Evolutionary conservation across 208 protist genomes (phyloP), one percentile per base, ranked within the genome.

Genomic region (Trypanosoma cruzi): DNA sequence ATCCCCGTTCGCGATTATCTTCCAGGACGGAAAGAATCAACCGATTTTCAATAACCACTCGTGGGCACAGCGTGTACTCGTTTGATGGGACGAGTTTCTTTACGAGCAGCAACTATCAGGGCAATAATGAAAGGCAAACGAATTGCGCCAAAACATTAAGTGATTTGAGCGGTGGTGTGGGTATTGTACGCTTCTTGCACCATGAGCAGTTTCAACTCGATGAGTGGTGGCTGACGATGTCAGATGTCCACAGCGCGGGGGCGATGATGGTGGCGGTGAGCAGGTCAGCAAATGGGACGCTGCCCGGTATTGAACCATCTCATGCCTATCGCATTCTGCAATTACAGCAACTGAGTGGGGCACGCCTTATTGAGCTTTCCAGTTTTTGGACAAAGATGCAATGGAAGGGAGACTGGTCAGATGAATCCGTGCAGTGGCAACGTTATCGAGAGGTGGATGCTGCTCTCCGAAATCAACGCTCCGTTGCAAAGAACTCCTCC

Each of bases 371-470:
- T 20, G 68, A 85, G 74, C 64, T 96, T 48, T 68, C 56, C 42
- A 89, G 82, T 64, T 66, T 64, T 2, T 91, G 80, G 69, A 14
- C 59, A 42, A 53, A 4, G 4, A n/a, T 11, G 42, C 42, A 62
- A 14, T 96, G 91, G 91, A 73, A 72, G 6, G 89, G 92, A 4
- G 86, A 92, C 55, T 96, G 92, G 92, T 82, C 72, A 2, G 85
- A 90, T 42, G 82, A 84, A 50, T 92, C 85, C 1, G 54, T 70
- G 24, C 64, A 84, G 44, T 96, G 92, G 92, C 64, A 71, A 16
- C 75, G 79, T 59, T 62, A 90, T 66, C 79, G 75, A 10, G 89
- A 94, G 44, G 57, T 95, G 4, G 80, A 79, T 13, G 26, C 44
- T 16, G 59, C 81, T 11, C 77, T 96, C 20, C 71, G 75, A 32